phyloP scores from a whole-genome alignment of 2,329 filamentous ascomycete species.

The Xylariaceae sp. region DNA sequence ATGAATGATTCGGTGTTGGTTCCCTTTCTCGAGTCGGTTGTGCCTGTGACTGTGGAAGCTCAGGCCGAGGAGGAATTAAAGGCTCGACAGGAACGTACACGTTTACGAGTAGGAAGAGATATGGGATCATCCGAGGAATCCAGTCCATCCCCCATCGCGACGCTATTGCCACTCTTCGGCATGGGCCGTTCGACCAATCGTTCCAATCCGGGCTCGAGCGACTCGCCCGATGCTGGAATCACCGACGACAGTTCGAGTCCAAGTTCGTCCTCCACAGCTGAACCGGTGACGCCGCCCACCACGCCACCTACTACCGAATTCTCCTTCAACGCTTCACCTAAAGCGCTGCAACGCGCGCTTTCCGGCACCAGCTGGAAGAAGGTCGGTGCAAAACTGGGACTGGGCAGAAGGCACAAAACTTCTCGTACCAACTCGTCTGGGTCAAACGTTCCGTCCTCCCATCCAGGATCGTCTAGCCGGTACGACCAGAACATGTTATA shows the following conservation, averaged over 20 bases:
- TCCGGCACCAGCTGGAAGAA: slow-evolving; percentile 61
- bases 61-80: slow-evolving; percentile 38
- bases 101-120: slow-evolving; percentile 39
- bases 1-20: slow-evolving; percentile 97
- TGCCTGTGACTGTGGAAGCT: slow-evolving; percentile 36
- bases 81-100: slow-evolving; percentile 38
- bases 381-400: slow-evolving; percentile 57
- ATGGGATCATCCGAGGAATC: slow-evolving; percentile 35
- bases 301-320: slow-evolving; percentile 63
- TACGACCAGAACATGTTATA: slow-evolving; percentile 45
- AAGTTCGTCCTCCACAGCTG: slow-evolving; percentile 52
- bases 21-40: slow-evolving; percentile 76
- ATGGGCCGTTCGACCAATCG: slow-evolving; percentile 38
- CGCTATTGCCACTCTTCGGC: slow-evolving; percentile 42
- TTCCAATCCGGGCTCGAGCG: slow-evolving; percentile 44
- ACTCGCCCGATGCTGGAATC: slow-evolving; percentile 47
- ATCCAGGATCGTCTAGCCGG: slow-evolving; percentile 28
- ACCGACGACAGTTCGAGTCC: slow-evolving; percentile 63
- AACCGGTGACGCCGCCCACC: slow-evolving; percentile 70
- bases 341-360: slow-evolving; percentile 51
- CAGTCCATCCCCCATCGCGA: slow-evolving; percentile 42
- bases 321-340: slow-evolving; percentile 48
- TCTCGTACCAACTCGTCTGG: slow-evolving; percentile 38
- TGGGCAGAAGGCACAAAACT: slow-evolving; percentile 50
- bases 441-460: slow-evolving; percentile 43